These are phyloP conservation scores for Calonectria pteridis DNA, from an alignment of 2,329 filamentous ascomycete species.

Conservation along the genomic window DNA sequence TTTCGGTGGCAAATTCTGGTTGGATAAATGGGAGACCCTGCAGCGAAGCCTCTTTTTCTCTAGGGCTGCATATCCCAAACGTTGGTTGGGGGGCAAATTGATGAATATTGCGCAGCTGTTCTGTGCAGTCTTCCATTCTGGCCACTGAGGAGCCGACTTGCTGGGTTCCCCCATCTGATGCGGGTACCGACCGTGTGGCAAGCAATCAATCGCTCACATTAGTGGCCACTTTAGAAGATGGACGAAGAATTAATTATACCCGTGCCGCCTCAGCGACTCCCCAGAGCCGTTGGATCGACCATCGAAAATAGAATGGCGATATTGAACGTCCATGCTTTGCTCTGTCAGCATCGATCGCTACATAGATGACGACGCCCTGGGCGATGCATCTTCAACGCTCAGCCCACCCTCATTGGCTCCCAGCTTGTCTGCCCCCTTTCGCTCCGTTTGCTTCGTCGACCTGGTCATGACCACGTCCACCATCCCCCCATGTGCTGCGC, in stretches of 20 bases:
- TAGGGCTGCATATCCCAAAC: not conserved
- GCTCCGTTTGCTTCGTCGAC: not conserved
- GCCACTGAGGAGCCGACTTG: not conserved
- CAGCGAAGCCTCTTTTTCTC: not conserved
- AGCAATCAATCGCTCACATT: slow-evolving; percentile 3
- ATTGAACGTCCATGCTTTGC: not conserved
- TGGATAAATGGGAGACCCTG: not conserved
- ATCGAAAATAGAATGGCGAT: not conserved
- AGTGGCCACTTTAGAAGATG: not conserved
- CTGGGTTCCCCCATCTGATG: not conserved
- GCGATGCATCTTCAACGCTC: not conserved
- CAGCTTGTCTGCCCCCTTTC: not conserved
- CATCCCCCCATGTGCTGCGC: not conserved
- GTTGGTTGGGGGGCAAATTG: not conserved
- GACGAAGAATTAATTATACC: too few relatives aligned
- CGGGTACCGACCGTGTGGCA: not conserved
- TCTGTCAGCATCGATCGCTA: too few relatives aligned
- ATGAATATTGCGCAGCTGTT: not conserved
- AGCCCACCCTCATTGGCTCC: not conserved
- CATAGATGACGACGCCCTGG: not conserved
- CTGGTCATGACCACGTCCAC: not conserved
- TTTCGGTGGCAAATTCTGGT: slow-evolving; percentile 1
- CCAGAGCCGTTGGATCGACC: not conserved
- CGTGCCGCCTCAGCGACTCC: not conserved
- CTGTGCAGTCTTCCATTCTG: slow-evolving; percentile 4